These are phyloP conservation scores for Globisporangium rhizosaccharum DNA, from an alignment of 352 stramenopile genomes.

Conservation along the genomic window DNA sequence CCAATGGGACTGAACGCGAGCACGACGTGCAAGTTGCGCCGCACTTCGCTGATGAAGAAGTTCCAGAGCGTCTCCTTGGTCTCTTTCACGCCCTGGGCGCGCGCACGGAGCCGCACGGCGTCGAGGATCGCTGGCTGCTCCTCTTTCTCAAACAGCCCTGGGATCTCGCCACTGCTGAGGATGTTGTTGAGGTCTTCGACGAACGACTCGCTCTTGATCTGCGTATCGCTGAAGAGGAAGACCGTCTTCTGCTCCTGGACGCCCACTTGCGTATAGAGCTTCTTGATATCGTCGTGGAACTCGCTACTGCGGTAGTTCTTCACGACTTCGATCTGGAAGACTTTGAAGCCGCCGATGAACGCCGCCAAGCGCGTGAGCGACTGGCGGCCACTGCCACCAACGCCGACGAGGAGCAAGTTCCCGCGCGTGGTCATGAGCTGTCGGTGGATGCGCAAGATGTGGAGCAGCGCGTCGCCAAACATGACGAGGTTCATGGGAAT, in stretches of 20 bases:
- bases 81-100: constrained; percentile 77
- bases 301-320: constrained; percentile 91
- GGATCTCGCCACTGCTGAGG: constrained; percentile 88
- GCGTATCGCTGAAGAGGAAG: constrained; percentile 93
- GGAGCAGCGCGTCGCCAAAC: constrained; percentile 87
- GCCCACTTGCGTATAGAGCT: constrained; percentile 76
- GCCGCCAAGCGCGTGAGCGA: constrained; percentile 84
- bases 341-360: constrained; percentile 86
- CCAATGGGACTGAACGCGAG: constrained; percentile 91
- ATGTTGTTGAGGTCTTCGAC: constrained; percentile 94
- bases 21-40: constrained; percentile 90
- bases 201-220: constrained; percentile 93
- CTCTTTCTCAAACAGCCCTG: constrained; percentile 90
- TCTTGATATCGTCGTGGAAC: constrained; percentile 93
- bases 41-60: constrained; percentile 91
- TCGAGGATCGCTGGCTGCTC: constrained; percentile 86
- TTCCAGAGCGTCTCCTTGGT: constrained; percentile 88
- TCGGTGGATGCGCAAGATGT: constrained; percentile 90
- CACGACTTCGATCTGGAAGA: constrained; percentile 93
- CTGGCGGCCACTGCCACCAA: constrained; percentile 88
- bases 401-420: constrained; percentile 90
- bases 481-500: constrained; percentile 89
- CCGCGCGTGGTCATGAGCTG: constrained; percentile 84
- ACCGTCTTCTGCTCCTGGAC: constrained; percentile 81
- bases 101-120: constrained; percentile 57